Evolutionary conservation across 2,329 filamentous ascomycete species (phyloP), one percentile per base, ranked within the genome.

Genomic region (Fusarium pilosicola): DNA sequence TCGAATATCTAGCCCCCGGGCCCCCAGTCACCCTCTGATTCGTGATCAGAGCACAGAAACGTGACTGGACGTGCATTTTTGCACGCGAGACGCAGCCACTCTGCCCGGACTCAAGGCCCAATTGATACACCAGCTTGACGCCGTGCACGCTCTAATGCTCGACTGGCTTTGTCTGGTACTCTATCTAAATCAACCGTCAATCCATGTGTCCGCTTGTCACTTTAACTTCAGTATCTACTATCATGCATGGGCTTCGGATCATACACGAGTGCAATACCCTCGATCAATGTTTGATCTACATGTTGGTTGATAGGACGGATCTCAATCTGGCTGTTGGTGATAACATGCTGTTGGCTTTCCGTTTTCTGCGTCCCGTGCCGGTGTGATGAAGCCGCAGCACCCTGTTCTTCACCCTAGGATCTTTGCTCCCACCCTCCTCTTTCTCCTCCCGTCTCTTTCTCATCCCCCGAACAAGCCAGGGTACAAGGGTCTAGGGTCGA

Each of bases 361-460:
- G 58, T 41, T 69, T 65, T 56, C 66, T 74, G 71, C 71, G 71
- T 66, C 71, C 73, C 58, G 74, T 70, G 63, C 69, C 65, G 62
- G 71, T 76, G 65, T 75, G 72, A 71, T 73, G 56, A 69, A 74
- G 64, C 71, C 62, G 63, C 71, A 74, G 65, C 45, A 58, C 65
- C 67, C 45, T 58, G 65, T 44, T 45, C 51, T 57, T 61, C 41
- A 68, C 34, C 70, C 65, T 65, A 41, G 65, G 56, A 52, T 52
- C 49, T 59, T 65, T 60, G 45, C 61, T 72, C 74, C 68, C 74
- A 71, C 71, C 72, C 71, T 65, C 66, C 62, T 63, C 63, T 61
- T 56, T 52, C 48, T 55, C 57, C 63, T 67, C 64, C 65, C 63
- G 54, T 24, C 62, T 63, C 60, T 58, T 57, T 60, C 48, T 55